These are phyloP conservation scores for Prunus persica DNA, from an alignment of 306 rosid species.

Conservation along the genomic window DNA sequence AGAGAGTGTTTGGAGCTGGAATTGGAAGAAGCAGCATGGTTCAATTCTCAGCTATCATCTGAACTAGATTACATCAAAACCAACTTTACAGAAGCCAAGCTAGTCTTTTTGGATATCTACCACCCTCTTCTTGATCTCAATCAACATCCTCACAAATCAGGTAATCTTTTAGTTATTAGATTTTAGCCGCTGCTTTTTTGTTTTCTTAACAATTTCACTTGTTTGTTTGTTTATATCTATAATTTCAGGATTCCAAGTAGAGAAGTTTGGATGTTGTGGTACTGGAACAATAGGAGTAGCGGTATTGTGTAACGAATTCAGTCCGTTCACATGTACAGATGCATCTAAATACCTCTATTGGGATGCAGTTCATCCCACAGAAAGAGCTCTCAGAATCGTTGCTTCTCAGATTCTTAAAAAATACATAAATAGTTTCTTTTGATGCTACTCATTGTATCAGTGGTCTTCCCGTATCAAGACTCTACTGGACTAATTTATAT, in stretches of 20 bases:
- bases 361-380: slow-evolving; percentile 56
- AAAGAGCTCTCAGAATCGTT: slow-evolving; percentile 33
- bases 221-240: background rate
- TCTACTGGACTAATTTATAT: background rate
- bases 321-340: slow-evolving; percentile 36
- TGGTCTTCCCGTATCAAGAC: background rate
- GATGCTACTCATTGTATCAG: background rate
- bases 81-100: background rate
- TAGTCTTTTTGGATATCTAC: background rate
- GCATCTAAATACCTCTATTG: slow-evolving; percentile 46
- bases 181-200: background rate
- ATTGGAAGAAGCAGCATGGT: background rate
- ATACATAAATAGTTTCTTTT: background rate
- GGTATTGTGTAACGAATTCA: slow-evolving; percentile 28
- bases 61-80: background rate
- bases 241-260: slow-evolving; percentile 39
- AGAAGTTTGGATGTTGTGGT: slow-evolving; percentile 37
- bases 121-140: slow-evolving; percentile 1
- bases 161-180: background rate
- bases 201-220: background rate
- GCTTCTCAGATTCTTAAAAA: slow-evolving; percentile 8
- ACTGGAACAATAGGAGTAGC: slow-evolving; percentile 45
- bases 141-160: background rate
- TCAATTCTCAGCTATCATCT: slow-evolving; percentile 7
- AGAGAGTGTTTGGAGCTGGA: slow-evolving; percentile 3